Evolutionary conservation across 208 protist genomes (phyloP).

Genomic region (Borovskyia barvae): DNA sequence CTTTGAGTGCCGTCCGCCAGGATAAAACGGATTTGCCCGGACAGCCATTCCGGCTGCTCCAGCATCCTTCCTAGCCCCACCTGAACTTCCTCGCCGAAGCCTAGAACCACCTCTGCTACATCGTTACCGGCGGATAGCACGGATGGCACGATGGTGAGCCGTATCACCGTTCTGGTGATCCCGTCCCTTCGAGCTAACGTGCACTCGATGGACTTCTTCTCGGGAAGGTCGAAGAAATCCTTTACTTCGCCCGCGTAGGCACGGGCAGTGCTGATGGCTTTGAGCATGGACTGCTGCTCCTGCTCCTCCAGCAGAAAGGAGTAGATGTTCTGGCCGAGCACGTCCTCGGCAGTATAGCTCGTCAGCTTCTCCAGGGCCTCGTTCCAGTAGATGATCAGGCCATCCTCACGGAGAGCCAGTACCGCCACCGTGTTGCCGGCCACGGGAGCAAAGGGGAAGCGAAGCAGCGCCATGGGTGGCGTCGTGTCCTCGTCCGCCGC

Average conservation of each 20-base stretch:
- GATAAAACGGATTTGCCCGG: constrained; percentile 53
- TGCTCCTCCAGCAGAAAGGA: constrained; percentile 66
- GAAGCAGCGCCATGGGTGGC: constrained; percentile 14
- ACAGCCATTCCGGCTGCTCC: constrained; percentile 69
- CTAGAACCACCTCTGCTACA: constrained; percentile 64
- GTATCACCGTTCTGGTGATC: constrained; percentile 61
- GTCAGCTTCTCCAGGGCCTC: constrained; percentile 55
- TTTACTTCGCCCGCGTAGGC: constrained; percentile 68
- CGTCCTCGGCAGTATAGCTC: constrained; percentile 62
- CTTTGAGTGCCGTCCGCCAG: constrained; percentile 44
- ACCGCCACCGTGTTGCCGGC: constrained; percentile 24
- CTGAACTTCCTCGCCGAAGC: constrained; percentile 56
- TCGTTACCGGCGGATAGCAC: constrained; percentile 50
- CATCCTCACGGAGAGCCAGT: constrained; percentile 80
- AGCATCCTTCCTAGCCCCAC: constrained; percentile 38
- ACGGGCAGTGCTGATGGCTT: constrained; percentile 49
- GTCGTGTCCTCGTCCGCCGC: not conserved
- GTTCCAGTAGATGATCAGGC: constrained; percentile 77
- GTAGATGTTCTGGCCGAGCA: constrained; percentile 82
- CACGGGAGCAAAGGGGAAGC: constrained; percentile 27
- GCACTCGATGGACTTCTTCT: constrained; percentile 30
- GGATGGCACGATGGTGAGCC: constrained; percentile 57
- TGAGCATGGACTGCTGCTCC: constrained; percentile 74
- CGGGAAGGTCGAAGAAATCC: constrained; percentile 34
- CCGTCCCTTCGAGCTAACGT: constrained; percentile 75